These are phyloP conservation scores for Synchytrium microbalum DNA, from an alignment of 371 early-diverging fungal species.

Conservation along the genomic window DNA sequence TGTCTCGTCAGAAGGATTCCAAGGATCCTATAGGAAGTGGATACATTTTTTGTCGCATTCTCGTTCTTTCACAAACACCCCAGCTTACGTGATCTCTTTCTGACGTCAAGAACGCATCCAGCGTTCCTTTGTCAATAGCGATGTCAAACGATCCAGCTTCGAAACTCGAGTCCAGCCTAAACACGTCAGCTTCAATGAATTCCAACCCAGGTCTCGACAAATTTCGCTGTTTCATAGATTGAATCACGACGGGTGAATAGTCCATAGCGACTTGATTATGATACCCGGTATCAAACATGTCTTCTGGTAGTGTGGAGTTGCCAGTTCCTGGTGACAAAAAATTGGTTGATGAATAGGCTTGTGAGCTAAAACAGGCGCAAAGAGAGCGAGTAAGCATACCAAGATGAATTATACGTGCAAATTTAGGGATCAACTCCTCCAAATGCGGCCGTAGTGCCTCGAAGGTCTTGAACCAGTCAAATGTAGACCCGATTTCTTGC, in stretches of 20 bases:
- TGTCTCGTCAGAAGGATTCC: slow-evolving; percentile 72
- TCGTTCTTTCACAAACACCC: slow-evolving; percentile 3
- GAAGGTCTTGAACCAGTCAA: slow-evolving; percentile 85
- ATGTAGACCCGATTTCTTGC: slow-evolving; percentile 39
- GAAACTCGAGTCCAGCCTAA: slow-evolving; percentile 22
- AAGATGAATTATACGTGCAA: slow-evolving; percentile 1
- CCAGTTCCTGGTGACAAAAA: slow-evolving; percentile 45
- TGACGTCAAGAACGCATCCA: slow-evolving; percentile 28
- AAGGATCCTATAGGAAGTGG: slow-evolving; percentile 72
- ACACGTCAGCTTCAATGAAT: slow-evolving; percentile 77
- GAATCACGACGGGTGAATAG: slow-evolving; percentile 69
- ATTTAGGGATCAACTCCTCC: slow-evolving; percentile 45
- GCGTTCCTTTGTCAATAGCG: slow-evolving; percentile 74
- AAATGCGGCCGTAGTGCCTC: slow-evolving; percentile 58
- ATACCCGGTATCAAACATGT: slow-evolving; percentile 58
- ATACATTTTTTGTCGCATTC: slow-evolving; percentile 11
- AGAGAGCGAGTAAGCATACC: no score
- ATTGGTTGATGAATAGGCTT: neutral
- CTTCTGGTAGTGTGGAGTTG: slow-evolving; percentile 41
- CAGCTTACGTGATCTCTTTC: slow-evolving; percentile 6
- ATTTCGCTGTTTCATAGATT: slow-evolving; percentile 61
- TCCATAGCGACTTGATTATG: slow-evolving; percentile 71
- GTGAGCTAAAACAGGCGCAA: neutral
- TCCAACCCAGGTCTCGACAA: slow-evolving; percentile 50
- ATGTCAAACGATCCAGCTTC: slow-evolving; percentile 50